Evolutionary conservation across 345 rosid species (phyloP).

Genomic region (Theobroma cacao): DNA sequence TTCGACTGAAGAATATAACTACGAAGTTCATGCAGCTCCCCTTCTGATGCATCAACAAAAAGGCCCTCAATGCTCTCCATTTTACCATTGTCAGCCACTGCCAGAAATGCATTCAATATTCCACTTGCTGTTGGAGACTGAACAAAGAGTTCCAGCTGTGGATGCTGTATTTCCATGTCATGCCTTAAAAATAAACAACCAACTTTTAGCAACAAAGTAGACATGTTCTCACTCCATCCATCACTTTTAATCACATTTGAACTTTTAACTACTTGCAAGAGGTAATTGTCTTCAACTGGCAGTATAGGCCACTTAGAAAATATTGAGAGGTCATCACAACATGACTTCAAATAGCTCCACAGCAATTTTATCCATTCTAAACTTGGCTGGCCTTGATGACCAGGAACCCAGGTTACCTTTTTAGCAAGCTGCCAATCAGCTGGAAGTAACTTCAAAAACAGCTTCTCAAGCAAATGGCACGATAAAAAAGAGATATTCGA

Average conservation of each 20-base stretch:
- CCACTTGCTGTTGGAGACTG: conserved; percentile 87
- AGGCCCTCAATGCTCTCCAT: conserved; percentile 50
- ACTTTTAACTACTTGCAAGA: conserved; percentile 64
- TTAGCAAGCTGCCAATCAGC: conserved; percentile 77
- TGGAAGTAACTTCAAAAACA: conserved; percentile 79
- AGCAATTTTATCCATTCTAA: conserved; percentile 70
- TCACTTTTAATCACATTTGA: conserved; percentile 72
- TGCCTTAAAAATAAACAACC: conserved; percentile 80
- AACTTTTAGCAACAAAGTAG: conserved; percentile 71
- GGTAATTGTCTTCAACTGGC: conserved; percentile 71
- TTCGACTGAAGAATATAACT: conserved; percentile 90
- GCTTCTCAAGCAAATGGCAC: conserved; percentile 80
- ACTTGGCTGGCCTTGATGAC: conserved; percentile 75
- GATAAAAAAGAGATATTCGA: conserved; percentile 78
- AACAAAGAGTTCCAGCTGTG: conserved; percentile 75
- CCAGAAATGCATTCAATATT: conserved; percentile 71
- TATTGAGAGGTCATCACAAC: conserved; percentile 78
- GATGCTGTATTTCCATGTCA: conserved; percentile 70
- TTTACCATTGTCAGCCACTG: conserved; percentile 50
- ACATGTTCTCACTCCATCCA: conserved; percentile 98
- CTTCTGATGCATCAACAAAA: conserved; percentile 67
- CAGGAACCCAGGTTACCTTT: conserved; percentile 77
- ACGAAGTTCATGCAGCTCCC: conserved; percentile 82
- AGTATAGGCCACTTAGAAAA: conserved; percentile 95
- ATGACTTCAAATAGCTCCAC: conserved; percentile 75